Conservation (phyloP, 2,329 filamentous ascomycete species). For the Stachybotrys echinatus region DNA sequence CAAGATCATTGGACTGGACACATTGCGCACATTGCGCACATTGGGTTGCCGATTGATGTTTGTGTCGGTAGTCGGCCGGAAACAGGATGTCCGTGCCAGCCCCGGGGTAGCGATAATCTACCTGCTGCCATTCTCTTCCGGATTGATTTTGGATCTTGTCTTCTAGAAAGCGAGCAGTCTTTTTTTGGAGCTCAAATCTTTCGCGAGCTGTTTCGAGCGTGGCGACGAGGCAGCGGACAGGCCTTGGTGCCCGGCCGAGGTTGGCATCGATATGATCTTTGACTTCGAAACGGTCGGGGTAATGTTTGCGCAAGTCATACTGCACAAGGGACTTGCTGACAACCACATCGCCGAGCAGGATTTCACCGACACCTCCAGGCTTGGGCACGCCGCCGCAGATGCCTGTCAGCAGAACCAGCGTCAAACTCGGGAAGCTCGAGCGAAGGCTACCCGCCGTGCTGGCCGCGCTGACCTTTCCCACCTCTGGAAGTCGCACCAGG, state of each 20-base stretch:
- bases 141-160: background rate
- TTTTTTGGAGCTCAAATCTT: background rate
- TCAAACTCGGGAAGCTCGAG: conserved; percentile 24
- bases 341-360: conserved; percentile 24
- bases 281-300: conserved; percentile 13
- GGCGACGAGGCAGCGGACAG: conserved; percentile 12
- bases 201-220: background rate
- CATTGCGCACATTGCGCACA: background rate
- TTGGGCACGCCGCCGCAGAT: conserved; percentile 30
- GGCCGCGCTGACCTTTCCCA: conserved; percentile 22
- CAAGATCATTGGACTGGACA: background rate
- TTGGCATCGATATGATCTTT: conserved; percentile 19
- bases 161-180: background rate
- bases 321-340: conserved; percentile 21
- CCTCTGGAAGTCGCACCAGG: conserved; percentile 15
- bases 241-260: conserved; percentile 14
- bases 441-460: conserved; percentile 18
- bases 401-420: conserved; percentile 29
- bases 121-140: background rate
- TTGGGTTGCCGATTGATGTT: background rate
- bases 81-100: background rate
- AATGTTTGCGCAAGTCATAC: conserved; percentile 21
- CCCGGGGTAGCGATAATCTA: background rate
- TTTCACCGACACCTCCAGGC: conserved; percentile 6
- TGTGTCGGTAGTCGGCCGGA: background rate